Evolutionary conservation across 164 flowering plant species (phyloP).

Genomic region (Cinnamomum micranthum): DNA sequence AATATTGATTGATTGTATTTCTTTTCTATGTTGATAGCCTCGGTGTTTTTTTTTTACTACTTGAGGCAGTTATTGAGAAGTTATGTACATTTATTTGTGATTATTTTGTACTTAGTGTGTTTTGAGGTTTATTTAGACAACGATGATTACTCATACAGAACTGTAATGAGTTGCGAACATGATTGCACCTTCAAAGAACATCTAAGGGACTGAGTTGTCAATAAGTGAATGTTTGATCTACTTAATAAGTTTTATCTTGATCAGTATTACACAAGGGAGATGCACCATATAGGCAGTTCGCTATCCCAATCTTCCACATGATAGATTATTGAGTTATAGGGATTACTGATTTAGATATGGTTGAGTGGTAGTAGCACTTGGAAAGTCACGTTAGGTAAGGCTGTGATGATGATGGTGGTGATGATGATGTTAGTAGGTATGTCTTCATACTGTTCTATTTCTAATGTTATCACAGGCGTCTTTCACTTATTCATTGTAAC

Average conservation of each 20-base stretch:
- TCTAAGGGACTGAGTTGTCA: constrained; percentile 50
- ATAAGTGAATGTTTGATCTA: too few species aligned
- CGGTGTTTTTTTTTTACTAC: neutral
- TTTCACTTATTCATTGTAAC: neutral
- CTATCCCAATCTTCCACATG: too few species aligned
- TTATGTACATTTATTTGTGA: neutral
- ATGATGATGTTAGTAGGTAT: too few species aligned
- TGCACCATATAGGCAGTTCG: neutral
- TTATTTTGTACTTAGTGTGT: neutral
- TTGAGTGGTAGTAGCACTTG: neutral
- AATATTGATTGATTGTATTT: constrained; percentile 1
- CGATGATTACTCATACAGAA: constrained; percentile 39
- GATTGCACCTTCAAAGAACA: constrained; percentile 43
- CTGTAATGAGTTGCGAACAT: constrained; percentile 43
- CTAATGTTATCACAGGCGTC: too few species aligned
- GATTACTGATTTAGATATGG: too few species aligned
- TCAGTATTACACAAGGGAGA: neutral
- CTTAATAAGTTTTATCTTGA: too few species aligned
- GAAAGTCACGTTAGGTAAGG: neutral
- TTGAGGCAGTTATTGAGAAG: neutral
- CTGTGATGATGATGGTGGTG: too few species aligned
- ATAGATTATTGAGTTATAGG: too few species aligned
- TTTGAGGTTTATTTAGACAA: neutral
- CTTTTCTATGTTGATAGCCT: neutral
- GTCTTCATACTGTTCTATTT: too few species aligned